Evolutionary conservation across 1,284 basidiomycete genomes (phyloP), one percentile per base, ranked within the genome.

Genomic region (Apiotrichum sp.): DNA sequence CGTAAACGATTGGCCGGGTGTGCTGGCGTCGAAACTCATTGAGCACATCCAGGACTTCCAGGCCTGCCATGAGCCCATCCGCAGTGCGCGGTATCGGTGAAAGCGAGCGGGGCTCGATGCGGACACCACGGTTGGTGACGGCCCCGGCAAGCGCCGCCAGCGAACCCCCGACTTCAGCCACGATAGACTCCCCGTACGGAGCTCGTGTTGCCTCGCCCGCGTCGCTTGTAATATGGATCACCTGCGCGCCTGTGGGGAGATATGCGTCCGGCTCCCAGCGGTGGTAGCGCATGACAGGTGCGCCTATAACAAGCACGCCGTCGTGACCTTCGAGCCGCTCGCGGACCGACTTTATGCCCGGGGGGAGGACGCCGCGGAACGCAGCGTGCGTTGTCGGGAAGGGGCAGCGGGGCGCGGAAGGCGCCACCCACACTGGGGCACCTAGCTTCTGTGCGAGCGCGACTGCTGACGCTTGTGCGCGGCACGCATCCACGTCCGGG

Each of bases 271-370:
- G 58, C 48, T 59, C 58, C 53, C 54, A 59, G 13, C 48, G 47
- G 41, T 59, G 58, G 40, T 59, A 59, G 1, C 58, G 50, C 38
- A 59, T 38, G 10, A 53, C 40, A 3, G 58, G 58, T 0, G 58
- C 58, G 3, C 58, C 58, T 7, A 56, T 8, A 14, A 59, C 48
- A 16, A 59, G 43, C 2, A 56, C 51, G 14, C 44, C 51, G 41
- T 59, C 58, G 32, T 59, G 53, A 0, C 39, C 51, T 10, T 50
- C 51, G 3, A 59, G 44, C 13, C 48, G 47, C 2, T 13, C 13
- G 29, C 58, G 51, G 4, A 59, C 52, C 3, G 33, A 35, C 36
- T 53, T 35, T 14, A 56, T 47, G 7, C 58, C 51, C 3, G 58
- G 44, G 0, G 47, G 54, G 2, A 59, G 43, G 31, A 59, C 29